Evolutionary conservation across 208 protist genomes (phyloP).

Genomic region (Acanthamoeba triangularis): DNA sequence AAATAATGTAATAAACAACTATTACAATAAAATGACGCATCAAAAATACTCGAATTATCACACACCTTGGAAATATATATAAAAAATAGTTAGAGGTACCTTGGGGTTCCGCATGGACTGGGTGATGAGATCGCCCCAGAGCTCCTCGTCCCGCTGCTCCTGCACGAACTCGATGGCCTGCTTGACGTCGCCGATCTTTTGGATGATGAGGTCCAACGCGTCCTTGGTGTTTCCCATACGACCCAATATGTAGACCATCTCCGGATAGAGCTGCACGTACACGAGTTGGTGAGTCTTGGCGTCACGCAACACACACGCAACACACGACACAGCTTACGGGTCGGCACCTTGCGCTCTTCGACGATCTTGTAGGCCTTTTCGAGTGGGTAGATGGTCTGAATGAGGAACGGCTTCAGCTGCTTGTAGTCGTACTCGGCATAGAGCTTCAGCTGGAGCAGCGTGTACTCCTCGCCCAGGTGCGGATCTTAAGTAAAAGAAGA

Average conservation of each 20-base stretch:
- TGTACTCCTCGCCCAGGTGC: slow-evolving; percentile 78
- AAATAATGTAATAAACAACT: neutral
- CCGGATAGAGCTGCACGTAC: slow-evolving; percentile 87
- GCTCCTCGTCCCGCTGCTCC: slow-evolving; percentile 90
- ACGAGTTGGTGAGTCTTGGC: neutral
- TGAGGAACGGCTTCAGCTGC: slow-evolving; percentile 87
- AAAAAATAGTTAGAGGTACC: neutral
- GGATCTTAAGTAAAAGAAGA: slow-evolving; percentile 79
- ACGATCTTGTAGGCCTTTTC: slow-evolving; percentile 82
- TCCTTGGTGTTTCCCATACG: slow-evolving; percentile 91
- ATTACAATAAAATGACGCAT: no score
- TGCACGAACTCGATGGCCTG: slow-evolving; percentile 92
- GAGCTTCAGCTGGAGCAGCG: slow-evolving; percentile 87
- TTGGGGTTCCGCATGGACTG: slow-evolving; percentile 88
- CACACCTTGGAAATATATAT: no score
- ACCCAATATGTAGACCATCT: slow-evolving; percentile 91
- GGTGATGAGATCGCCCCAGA: slow-evolving; percentile 92
- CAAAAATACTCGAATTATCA: no score
- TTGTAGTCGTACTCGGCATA: slow-evolving; percentile 89
- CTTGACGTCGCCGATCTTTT: slow-evolving; percentile 89
- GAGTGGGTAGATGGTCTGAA: slow-evolving; percentile 84
- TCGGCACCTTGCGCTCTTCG: slow-evolving; percentile 62
- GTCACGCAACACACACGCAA: slow-evolving; percentile 1
- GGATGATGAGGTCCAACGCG: slow-evolving; percentile 91
- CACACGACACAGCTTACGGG: neutral